A percentile compares a stretch with the other conserved stretches of the same genome.
Evolutionary conservation across 2,329 filamentous ascomycete genomes (phyloP).

Genomic region (Alternaria tenuissima): DNA sequence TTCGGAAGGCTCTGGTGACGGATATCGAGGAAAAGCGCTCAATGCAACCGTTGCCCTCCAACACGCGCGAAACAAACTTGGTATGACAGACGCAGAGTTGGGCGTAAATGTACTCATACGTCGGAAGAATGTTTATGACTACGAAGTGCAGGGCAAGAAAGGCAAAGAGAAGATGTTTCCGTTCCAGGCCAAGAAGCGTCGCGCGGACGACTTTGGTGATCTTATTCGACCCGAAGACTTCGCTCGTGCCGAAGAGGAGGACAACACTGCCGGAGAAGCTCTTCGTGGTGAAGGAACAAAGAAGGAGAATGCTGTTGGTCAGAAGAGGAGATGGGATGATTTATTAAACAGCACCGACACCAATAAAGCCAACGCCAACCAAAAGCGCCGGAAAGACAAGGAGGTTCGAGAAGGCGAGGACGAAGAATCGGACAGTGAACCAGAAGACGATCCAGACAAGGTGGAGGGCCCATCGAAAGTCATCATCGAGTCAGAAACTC

Average conservation of each 20-base stretch:
- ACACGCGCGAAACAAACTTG: constrained; percentile 80
- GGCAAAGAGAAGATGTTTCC: constrained; percentile 94
- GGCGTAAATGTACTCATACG: constrained; percentile 91
- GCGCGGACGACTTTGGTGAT: constrained; percentile 92
- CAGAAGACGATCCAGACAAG: constrained; percentile 62
- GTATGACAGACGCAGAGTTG: constrained; percentile 86
- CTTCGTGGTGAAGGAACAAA: constrained; percentile 62
- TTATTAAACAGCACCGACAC: constrained; percentile 53
- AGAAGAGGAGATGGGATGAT: constrained; percentile 95
- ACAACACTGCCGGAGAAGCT: constrained; percentile 74
- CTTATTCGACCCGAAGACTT: constrained; percentile 94
- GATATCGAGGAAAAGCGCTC: constrained; percentile 80
- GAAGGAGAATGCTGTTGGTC: constrained; percentile 68
- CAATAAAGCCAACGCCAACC: constrained; percentile 53
- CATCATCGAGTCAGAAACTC: constrained; percentile 67
- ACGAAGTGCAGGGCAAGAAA: constrained; percentile 88
- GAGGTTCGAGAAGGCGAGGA: constrained; percentile 35
- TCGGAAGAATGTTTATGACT: constrained; percentile 91
- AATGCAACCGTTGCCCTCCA: constrained; percentile 87
- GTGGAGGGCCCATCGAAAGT: constrained; percentile 78
- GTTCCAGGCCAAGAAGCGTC: constrained; percentile 78
- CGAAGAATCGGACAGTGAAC: constrained; percentile 56
- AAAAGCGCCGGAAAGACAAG: constrained; percentile 66
- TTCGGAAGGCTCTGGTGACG: constrained; percentile 84
- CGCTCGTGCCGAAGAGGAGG: constrained; percentile 88